Percentiles rank a stretch among this genome's conserved stretches.
phyloP scores from a whole-genome alignment of 176 grass and related monocot species.

The Pontederia paniculata region DNA sequence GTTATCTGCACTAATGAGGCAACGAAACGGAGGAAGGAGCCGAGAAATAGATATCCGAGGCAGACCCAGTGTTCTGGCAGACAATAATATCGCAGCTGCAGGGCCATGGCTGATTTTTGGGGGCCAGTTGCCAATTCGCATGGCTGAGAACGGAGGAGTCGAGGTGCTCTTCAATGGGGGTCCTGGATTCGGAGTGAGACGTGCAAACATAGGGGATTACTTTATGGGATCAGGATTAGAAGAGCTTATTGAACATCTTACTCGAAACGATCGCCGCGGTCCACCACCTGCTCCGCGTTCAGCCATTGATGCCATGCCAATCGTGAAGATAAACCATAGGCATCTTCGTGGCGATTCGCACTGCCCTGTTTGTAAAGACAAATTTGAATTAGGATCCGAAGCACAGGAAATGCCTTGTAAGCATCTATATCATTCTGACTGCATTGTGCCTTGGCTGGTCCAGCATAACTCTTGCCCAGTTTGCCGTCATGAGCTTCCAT shows the following conservation, averaged over 20 bases:
- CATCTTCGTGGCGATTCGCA: conserved; percentile 26
- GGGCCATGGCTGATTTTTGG: conserved; percentile 32
- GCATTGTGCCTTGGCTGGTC: conserved; percentile 23
- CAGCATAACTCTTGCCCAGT: conserved; percentile 27
- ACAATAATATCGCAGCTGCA: conserved; percentile 13
- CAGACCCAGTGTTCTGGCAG: conserved; percentile 3
- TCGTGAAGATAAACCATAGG: conserved; percentile 22
- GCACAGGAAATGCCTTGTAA: conserved; percentile 28
- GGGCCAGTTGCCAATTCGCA: conserved; percentile 21
- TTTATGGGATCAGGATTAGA: conserved; percentile 39
- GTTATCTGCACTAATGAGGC: conserved; percentile 52
- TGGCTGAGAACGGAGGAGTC: conserved; percentile 11
- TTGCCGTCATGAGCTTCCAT: conserved; percentile 19
- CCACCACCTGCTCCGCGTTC: conserved; percentile 24
- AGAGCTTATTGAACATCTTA: conserved; percentile 56
- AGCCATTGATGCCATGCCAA: conserved; percentile 22
- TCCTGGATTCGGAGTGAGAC: conserved; percentile 21
- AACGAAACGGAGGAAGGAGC: conserved; percentile 32
- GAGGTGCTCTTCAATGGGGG: conserved; percentile 28
- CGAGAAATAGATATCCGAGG: conserved; percentile 28
- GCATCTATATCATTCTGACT: conserved; percentile 26
- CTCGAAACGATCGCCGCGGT: conserved; percentile 17
- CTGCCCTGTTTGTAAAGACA: conserved; percentile 27
- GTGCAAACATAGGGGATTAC: conserved; percentile 38
- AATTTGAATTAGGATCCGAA: conserved; percentile 18